phyloP scores from a whole-genome alignment of 169 alveolate species.

The Pseudocohnilembus persalinus region DNA sequence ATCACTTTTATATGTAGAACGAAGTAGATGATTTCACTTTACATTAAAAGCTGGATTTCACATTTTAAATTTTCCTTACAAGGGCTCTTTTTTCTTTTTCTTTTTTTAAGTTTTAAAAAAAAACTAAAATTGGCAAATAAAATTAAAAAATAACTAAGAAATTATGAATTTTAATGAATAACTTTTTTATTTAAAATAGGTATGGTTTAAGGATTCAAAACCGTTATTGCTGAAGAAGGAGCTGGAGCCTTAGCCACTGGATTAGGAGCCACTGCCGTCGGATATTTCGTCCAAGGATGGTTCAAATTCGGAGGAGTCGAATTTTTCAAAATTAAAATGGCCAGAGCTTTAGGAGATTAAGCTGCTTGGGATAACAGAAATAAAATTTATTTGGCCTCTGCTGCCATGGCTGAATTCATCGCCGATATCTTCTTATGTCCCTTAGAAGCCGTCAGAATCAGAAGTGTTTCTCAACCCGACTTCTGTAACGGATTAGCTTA shows the following conservation, averaged over 20 bases:
- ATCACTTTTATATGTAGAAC: too few species aligned
- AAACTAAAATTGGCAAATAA: too few species aligned
- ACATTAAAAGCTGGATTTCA: too few species aligned
- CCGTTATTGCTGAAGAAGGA: slow-evolving; percentile 67
- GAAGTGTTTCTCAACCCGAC: too few species aligned
- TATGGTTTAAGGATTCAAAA: slow-evolving; percentile 13
- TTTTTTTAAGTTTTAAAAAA: too few species aligned
- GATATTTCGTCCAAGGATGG: slow-evolving; percentile 97
- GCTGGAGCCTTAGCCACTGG: slow-evolving; percentile 92
- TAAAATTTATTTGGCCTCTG: slow-evolving; percentile 93
- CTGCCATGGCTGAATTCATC: slow-evolving; percentile 98
- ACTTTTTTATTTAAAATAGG: too few species aligned
- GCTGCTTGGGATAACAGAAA: slow-evolving; percentile 88
- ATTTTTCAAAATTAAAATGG: slow-evolving; percentile 95
- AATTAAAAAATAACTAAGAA: too few species aligned
- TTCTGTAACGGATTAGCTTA: slow-evolving; percentile 84
- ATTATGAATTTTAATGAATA: too few species aligned
- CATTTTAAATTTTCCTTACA: too few species aligned
- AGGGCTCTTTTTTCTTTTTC: too few species aligned
- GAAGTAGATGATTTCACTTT: too few species aligned
- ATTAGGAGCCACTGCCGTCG: slow-evolving; percentile 97
- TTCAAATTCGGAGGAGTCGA: slow-evolving; percentile 96
- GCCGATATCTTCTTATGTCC: slow-evolving; percentile 98
- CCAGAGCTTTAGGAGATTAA: slow-evolving; percentile 81
- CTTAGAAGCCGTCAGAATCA: slow-evolving; percentile 97